A percentile compares a stretch with the other conserved stretches of the same genome.
Conservation (phyloP, 306 rosid genomes). For the Mucuna pruriens region DNA sequence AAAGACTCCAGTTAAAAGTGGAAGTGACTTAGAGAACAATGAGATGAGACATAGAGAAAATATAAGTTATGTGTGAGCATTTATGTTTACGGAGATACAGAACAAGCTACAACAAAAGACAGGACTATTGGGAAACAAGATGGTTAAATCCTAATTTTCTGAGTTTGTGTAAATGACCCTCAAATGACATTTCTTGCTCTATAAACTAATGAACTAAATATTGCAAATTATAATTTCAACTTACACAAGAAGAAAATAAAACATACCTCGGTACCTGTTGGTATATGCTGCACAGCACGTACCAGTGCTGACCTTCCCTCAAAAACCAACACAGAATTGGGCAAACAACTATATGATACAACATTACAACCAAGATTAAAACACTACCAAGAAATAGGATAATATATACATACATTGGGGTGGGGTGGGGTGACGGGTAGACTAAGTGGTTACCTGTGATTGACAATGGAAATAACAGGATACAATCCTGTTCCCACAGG, state of each 20-base stretch:
- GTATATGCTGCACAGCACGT: conserved; percentile 78
- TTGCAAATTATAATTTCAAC: conserved; percentile 2
- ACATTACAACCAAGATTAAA: conserved; percentile 42
- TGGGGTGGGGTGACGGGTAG: background rate
- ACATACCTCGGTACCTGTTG: conserved; percentile 77
- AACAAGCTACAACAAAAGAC: background rate
- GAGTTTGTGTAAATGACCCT: conserved; percentile 13
- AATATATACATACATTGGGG: conserved; percentile 13
- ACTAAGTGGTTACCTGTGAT: conserved; percentile 78
- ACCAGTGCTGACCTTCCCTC: conserved; percentile 81
- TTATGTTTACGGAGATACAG: background rate
- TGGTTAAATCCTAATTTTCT: conserved; percentile 2
- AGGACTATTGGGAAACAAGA: background rate
- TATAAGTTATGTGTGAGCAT: background rate
- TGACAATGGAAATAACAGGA: conserved; percentile 86
- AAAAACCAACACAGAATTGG: conserved; percentile 85
- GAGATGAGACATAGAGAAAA: background rate
- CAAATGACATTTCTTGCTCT: conserved; percentile 31
- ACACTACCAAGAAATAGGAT: conserved; percentile 30
- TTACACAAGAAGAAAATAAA: conserved; percentile 4
- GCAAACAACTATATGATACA: conserved; percentile 64
- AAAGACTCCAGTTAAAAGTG: background rate
- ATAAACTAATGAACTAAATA: conserved; percentile 10
- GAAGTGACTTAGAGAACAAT: background rate
- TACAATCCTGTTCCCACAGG: conserved; percentile 92